Conservation (phyloP, 768 basidiomycete species). For the Calocybe cyanea region DNA sequence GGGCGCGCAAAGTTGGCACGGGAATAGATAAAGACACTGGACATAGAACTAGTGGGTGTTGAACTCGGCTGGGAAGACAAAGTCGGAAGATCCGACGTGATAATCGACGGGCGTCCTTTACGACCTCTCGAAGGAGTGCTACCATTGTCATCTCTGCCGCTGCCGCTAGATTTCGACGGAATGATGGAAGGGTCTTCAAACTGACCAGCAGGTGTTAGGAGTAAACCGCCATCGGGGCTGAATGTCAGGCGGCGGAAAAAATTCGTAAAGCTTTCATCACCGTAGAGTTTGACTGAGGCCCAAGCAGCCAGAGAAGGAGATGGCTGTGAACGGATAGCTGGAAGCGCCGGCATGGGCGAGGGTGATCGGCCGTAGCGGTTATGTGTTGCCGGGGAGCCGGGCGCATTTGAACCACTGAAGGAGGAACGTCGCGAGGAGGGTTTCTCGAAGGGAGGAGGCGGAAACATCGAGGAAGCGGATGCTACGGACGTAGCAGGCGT, state of each 20-base stretch:
- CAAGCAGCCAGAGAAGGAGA: conserved; percentile 50
- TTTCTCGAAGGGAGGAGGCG: conserved; percentile 62
- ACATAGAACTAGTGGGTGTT: conserved; percentile 32
- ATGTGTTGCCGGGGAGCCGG: conserved; percentile 65
- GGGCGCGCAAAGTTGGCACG: conserved; percentile 91
- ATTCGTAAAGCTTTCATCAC: conserved; percentile 92
- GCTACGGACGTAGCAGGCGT: conserved; percentile 69
- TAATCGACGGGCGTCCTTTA: conserved; percentile 47
- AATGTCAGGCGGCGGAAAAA: conserved; percentile 95
- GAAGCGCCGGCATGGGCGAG: conserved; percentile 88
- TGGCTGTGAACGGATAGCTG: conserved; percentile 74
- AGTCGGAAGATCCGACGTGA: conserved; percentile 28
- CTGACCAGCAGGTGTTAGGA: conserved; percentile 94
- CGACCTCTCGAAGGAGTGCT: conserved; percentile 54
- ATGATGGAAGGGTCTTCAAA: conserved; percentile 87
- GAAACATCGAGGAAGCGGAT: conserved; percentile 68
- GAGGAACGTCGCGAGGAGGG: conserved; percentile 58
- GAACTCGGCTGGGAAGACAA: conserved; percentile 37
- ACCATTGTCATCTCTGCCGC: conserved; percentile 24
- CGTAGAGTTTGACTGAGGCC: conserved; percentile 80
- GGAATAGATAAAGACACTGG: conserved; percentile 90
- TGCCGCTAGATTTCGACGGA: conserved; percentile 20
- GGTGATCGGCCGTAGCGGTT: conserved; percentile 75
- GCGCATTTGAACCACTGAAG: conserved; percentile 81
- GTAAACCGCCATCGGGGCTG: conserved; percentile 89